Percentiles rank a stretch among this genome's conserved stretches.
Evolutionary conservation across 768 basidiomycete species (phyloP).

Genomic region (Hericium rajendrae): DNA sequence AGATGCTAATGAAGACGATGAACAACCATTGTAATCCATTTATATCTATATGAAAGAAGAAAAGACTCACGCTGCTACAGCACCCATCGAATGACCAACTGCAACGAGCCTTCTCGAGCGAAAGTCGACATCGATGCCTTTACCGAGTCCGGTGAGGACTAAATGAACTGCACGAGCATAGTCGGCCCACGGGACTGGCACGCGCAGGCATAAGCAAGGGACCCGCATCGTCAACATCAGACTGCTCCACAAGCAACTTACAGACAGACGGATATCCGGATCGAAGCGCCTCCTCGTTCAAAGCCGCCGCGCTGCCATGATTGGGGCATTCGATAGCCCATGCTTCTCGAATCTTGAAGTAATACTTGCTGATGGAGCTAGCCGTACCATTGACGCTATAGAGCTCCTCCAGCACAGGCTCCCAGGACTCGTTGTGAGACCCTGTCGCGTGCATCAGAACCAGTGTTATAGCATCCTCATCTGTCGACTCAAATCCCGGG

Average conservation of each 20-base stretch:
- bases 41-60: neutral
- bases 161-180: slow-evolving; percentile 38
- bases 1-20: slow-evolving; percentile 21
- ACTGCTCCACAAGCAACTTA: slow-evolving; percentile 17
- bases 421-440: slow-evolving; percentile 53
- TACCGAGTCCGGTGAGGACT: slow-evolving; percentile 38
- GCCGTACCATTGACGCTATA: slow-evolving; percentile 19
- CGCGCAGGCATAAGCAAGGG: neutral
- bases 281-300: slow-evolving; percentile 36
- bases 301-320: slow-evolving; percentile 40
- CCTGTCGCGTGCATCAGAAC: slow-evolving; percentile 45
- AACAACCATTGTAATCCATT: neutral
- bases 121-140: slow-evolving; percentile 41
- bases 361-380: slow-evolving; percentile 1
- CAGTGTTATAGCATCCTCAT: slow-evolving; percentile 34
- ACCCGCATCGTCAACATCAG: too few species aligned
- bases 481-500: slow-evolving; percentile 23
- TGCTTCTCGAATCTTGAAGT: slow-evolving; percentile 33
- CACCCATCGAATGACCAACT: slow-evolving; percentile 50
- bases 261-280: slow-evolving; percentile 34
- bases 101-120: slow-evolving; percentile 36
- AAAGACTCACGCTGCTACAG: slow-evolving; percentile 30
- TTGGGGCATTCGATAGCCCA: slow-evolving; percentile 48
- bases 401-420: slow-evolving; percentile 42
- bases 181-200: slow-evolving; percentile 43